A percentile compares a stretch with the other conserved stretches of the same genome.
Evolutionary conservation across 2,329 filamentous ascomycete genomes (phyloP).

Genomic region (Knufia petricola): DNA sequence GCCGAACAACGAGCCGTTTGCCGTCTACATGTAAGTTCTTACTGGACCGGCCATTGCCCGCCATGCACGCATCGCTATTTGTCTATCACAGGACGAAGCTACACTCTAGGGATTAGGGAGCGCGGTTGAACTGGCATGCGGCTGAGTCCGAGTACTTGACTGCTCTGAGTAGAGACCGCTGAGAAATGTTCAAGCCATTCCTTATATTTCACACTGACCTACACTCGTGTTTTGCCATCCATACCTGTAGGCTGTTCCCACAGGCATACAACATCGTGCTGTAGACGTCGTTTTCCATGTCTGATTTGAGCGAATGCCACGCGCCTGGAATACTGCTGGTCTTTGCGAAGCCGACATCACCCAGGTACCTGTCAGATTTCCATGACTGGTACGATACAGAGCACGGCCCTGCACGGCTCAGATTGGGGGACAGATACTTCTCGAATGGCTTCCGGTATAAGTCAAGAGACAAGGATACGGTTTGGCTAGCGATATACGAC

Average conservation of each 20-base stretch:
- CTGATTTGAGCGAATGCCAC: background rate
- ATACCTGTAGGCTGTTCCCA: no score
- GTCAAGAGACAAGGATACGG: slow-evolving; percentile 47
- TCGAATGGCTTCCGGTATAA: slow-evolving; percentile 70
- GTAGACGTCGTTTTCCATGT: background rate
- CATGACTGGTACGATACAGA: slow-evolving; percentile 95
- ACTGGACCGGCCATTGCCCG: background rate
- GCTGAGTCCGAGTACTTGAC: no score
- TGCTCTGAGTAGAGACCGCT: no score
- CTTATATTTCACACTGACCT: no score
- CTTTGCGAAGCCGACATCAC: background rate
- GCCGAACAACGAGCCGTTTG: background rate
- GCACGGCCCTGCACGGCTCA: slow-evolving; percentile 71
- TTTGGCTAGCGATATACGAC: slow-evolving; percentile 13
- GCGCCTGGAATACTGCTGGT: slow-evolving; percentile 2
- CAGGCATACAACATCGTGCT: no score
- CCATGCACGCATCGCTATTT: background rate
- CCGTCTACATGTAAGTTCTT: background rate
- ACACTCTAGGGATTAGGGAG: no score
- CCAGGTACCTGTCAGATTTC: slow-evolving; percentile 42
- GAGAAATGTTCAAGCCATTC: no score
- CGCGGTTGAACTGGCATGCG: no score
- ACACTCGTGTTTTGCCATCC: no score
- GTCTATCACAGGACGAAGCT: no score
- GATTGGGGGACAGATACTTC: slow-evolving; percentile 54